Evolutionary conservation across 2,329 filamentous ascomycete species (phyloP), one percentile per base, ranked within the genome.

Genomic region (Ceratocystis lukuohia): DNA sequence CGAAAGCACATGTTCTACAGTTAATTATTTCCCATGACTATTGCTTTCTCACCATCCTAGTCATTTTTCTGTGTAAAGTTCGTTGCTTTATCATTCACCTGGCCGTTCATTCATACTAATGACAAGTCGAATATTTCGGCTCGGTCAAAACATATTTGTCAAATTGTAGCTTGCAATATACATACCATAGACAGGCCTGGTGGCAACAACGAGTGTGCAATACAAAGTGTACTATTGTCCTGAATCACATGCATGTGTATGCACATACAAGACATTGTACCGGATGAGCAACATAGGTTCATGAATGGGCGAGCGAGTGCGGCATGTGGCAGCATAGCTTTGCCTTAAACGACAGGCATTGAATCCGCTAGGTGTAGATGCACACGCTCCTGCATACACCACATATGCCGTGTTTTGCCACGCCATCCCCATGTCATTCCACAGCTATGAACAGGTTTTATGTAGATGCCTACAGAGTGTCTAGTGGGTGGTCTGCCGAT

Each of bases 301-400:
- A 15, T 41, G 12, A 4, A 41, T 41, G 37, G 37, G 10, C 37
- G 37, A 41, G 37, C 37, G 37, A 15, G 37, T 41, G 10, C 37
- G 37, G 37, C 37, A 41, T 41, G 37, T 41, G 37, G 37, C 37
- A 48, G 20, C 46, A 53, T 10, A 53, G 22, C 20, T 53, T n/a
- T 28, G 56, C 56, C 56, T 59, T 37, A 15, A 59, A 33, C 56
- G 22, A 30, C 56, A 59, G 56, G 28, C 56, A 59, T 59, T n/a
- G 7, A 59, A 30, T 41, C 56, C 6, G 56, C 7, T 22, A 37
- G 30, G 10, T 37, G 17, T 59, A 33, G 15, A 59, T 33, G 2
- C 8, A 33, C 7, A 57, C 10, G 2, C 25, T 30, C 2, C 3
- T 48, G 46, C 46, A 48, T 17, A 4, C 7, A 41, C 37, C 37